phyloP scores from a whole-genome alignment of 2,329 filamentous ascomycete genomes.

The Xylariaceae sp. region DNA sequence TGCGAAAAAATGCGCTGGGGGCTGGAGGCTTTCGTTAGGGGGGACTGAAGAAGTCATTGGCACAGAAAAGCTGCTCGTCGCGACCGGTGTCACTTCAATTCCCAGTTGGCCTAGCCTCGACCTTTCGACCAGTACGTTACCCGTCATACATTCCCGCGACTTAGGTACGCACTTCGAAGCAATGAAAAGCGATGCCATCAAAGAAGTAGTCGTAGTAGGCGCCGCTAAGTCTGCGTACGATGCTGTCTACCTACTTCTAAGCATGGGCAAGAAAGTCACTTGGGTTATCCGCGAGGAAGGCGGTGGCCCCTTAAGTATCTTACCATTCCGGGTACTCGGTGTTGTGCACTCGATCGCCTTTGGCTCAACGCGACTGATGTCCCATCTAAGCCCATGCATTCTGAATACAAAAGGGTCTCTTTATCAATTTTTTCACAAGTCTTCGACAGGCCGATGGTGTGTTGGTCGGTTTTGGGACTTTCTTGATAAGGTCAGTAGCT shows the following conservation, averaged over 20 bases:
- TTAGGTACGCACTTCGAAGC: constrained; percentile 18
- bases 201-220: constrained; percentile 23
- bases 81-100: constrained; percentile 32
- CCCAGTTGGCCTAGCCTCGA: constrained; percentile 22
- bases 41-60: constrained; percentile 17
- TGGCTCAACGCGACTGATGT: constrained; percentile 22
- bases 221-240: constrained; percentile 30
- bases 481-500: constrained; percentile 19
- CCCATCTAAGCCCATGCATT: constrained; percentile 24
- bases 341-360: constrained; percentile 22
- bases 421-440: constrained; percentile 21
- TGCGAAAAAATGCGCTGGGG: constrained; percentile 14
- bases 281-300: constrained; percentile 29
- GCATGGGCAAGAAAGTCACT: constrained; percentile 24
- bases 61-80: constrained; percentile 31
- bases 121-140: constrained; percentile 14
- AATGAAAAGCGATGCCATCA: constrained; percentile 10
- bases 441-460: constrained; percentile 16
- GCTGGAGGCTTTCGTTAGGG: constrained; percentile 19
- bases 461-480: constrained; percentile 23
- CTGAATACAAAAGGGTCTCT: constrained; percentile 18
- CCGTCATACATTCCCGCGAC: constrained; percentile 25
- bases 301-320: constrained; percentile 19
- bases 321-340: constrained; percentile 22
- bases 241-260: constrained; percentile 25